Conservation (phyloP, 148 eudicot species). For the Arbutus unedo region DNA sequence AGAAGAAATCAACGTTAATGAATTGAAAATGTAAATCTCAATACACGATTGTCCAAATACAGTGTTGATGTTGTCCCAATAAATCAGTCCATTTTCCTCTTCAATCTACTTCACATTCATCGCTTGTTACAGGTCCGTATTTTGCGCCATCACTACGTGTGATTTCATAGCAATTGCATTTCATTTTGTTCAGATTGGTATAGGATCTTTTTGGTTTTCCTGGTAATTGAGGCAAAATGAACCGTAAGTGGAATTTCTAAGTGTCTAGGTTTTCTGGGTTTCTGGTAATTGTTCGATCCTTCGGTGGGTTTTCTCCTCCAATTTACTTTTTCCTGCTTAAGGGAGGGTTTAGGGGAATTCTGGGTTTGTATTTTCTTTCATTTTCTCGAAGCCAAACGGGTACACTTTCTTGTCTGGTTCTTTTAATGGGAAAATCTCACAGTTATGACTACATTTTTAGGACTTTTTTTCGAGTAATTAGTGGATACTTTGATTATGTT, state of each 20-base stretch:
- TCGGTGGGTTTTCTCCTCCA: background rate
- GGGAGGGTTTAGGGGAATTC: background rate
- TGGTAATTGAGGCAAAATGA: background rate
- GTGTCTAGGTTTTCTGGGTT: background rate
- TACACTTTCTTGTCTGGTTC: background rate
- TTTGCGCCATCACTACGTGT: background rate
- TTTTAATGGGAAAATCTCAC: background rate
- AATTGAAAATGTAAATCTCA: too few species aligned
- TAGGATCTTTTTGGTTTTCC: background rate
- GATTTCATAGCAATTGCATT: background rate
- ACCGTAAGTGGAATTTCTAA: background rate
- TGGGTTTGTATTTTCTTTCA: background rate
- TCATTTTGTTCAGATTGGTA: background rate
- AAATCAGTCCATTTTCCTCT: background rate
- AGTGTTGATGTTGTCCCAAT: background rate
- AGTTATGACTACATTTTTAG: background rate
- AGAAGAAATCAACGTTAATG: background rate
- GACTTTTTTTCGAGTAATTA: background rate
- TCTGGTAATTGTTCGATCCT: background rate
- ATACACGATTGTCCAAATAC: background rate
- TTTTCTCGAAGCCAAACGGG: background rate
- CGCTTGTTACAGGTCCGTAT: background rate
- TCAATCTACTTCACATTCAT: background rate
- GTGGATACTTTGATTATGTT: background rate
- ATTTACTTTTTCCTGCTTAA: background rate